These are phyloP conservation scores for Rhodotorula toruloides DNA, from an alignment of 768 basidiomycete genomes.

Conservation along the genomic window DNA sequence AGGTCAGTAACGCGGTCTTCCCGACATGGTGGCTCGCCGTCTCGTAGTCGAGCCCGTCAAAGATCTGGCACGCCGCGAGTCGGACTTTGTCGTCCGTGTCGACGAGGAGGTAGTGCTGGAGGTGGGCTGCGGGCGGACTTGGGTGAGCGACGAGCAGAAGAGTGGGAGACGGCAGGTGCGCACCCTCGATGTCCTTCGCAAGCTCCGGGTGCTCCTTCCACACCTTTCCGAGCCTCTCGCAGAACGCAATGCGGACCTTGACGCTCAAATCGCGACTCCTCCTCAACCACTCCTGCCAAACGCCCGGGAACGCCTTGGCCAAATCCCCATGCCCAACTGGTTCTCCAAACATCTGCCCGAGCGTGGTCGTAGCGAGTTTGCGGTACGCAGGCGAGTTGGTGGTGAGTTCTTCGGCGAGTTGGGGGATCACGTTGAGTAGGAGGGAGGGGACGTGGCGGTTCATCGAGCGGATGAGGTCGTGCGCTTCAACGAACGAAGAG, in stretches of 20 bases:
- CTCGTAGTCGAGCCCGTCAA: slow-evolving; percentile 81
- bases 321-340: slow-evolving; percentile 56
- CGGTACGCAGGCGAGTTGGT: slow-evolving; percentile 59
- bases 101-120: slow-evolving; percentile 58
- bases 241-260: slow-evolving; percentile 67
- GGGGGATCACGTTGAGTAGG: slow-evolving; percentile 83
- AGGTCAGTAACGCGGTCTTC: slow-evolving; percentile 56
- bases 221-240: slow-evolving; percentile 63
- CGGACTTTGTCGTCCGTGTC: slow-evolving; percentile 92
- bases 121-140: slow-evolving; percentile 51
- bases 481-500: slow-evolving; percentile 60
- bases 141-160: not conserved
- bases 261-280: slow-evolving; percentile 71
- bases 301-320: slow-evolving; percentile 68
- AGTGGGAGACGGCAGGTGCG: slow-evolving; percentile 42
- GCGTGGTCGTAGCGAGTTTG: slow-evolving; percentile 71
- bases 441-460: slow-evolving; percentile 72
- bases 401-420: slow-evolving; percentile 84
- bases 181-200: slow-evolving; percentile 67
- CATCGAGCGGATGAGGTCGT: slow-evolving; percentile 77
- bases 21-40: slow-evolving; percentile 76
- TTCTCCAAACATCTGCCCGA: slow-evolving; percentile 87
- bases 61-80: slow-evolving; percentile 72
- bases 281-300: slow-evolving; percentile 79
- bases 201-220: slow-evolving; percentile 64